phyloP scores from a whole-genome alignment of 2,329 filamentous ascomycete genomes.

The Phyllachora maydis region DNA sequence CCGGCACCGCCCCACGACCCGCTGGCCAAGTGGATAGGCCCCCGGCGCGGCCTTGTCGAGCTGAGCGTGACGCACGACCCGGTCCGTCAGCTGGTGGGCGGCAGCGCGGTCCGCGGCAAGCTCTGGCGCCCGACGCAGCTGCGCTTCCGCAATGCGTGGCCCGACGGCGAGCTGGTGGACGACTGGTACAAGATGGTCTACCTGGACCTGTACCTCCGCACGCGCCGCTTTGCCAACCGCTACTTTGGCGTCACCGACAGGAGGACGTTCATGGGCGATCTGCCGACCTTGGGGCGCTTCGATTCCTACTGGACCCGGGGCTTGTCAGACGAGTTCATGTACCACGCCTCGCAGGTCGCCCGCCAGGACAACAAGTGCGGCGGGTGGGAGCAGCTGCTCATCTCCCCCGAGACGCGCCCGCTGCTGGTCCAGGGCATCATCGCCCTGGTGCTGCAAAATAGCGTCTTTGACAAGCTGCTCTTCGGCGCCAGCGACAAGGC shows the following conservation, averaged over 20 bases:
- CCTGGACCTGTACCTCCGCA: slow-evolving; percentile 8
- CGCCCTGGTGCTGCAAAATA: slow-evolving; percentile 15
- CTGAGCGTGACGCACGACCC: not conserved
- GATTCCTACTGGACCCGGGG: slow-evolving; percentile 6
- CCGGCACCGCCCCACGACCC: not conserved
- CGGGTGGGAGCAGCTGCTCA: slow-evolving; percentile 14
- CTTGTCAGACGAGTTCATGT: slow-evolving; percentile 11
- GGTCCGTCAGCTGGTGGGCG: too few relatives aligned
- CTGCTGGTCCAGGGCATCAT: slow-evolving; percentile 15
- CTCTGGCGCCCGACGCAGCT: slow-evolving; percentile 8
- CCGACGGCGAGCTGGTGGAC: slow-evolving; percentile 4
- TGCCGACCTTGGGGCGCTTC: slow-evolving; percentile 1
- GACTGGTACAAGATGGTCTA: slow-evolving; percentile 10
- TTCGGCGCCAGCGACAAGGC: slow-evolving; percentile 15
- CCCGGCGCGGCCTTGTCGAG: not conserved
- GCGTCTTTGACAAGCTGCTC: slow-evolving; percentile 16
- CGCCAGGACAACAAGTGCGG: slow-evolving; percentile 12
- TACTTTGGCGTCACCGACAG: not conserved
- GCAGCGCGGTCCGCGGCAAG: too few relatives aligned
- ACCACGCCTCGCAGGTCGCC: slow-evolving; percentile 12
- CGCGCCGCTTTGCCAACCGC: slow-evolving; percentile 2
- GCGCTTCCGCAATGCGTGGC: slow-evolving; percentile 5
- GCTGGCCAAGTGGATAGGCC: not conserved
- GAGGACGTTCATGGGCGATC: too few relatives aligned
- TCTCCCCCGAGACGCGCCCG: slow-evolving; percentile 9